These are phyloP conservation scores for Yamadazyma philogaea DNA, from an alignment of 805 yeast genomes.

Conservation along the genomic window DNA sequence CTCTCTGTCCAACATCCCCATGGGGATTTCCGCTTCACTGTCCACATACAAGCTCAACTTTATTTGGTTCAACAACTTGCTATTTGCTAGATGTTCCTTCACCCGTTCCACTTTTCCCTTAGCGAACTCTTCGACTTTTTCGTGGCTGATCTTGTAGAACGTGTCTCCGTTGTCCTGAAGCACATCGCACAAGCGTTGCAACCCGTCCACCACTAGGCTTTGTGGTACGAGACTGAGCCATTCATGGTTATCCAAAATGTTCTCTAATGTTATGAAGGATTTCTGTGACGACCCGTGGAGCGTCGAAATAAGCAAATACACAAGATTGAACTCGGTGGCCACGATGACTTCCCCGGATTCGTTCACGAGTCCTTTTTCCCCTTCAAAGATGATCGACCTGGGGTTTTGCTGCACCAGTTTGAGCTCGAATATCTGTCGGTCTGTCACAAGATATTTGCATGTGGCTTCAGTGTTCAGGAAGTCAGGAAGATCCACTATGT, in stretches of 20 bases:
- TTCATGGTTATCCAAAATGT: conserved; percentile 37
- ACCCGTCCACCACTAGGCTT: conserved; percentile 17
- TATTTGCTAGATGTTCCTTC: conserved; percentile 10
- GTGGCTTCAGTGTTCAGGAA: conserved; percentile 5
- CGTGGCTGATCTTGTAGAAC: conserved; percentile 41
- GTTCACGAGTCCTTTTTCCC: conserved; percentile 32
- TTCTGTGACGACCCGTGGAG: conserved; percentile 20
- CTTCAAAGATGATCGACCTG: conserved; percentile 38
- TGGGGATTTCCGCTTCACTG: conserved; percentile 21
- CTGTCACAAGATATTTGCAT: conserved; percentile 12
- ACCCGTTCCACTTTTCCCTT: conserved; percentile 34
- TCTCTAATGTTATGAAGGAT: conserved; percentile 38
- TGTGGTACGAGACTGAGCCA: conserved; percentile 26
- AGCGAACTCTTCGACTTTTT: conserved; percentile 38
- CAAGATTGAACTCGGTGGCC: conserved; percentile 38
- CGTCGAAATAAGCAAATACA: conserved; percentile 37
- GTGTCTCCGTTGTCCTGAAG: conserved; percentile 31
- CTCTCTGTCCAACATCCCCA: conserved; percentile 11
- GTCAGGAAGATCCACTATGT: conserved; percentile 11
- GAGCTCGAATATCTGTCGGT: conserved; percentile 34
- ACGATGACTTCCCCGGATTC: conserved; percentile 41
- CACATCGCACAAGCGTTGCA: conserved; percentile 29
- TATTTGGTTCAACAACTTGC: conserved; percentile 16
- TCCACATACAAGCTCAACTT: conserved; percentile 19
- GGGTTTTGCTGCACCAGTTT: conserved; percentile 25